Evolutionary conservation across 768 basidiomycete genomes (phyloP), one percentile per base, ranked within the genome.

Genomic region (Tricholomella constricta): DNA sequence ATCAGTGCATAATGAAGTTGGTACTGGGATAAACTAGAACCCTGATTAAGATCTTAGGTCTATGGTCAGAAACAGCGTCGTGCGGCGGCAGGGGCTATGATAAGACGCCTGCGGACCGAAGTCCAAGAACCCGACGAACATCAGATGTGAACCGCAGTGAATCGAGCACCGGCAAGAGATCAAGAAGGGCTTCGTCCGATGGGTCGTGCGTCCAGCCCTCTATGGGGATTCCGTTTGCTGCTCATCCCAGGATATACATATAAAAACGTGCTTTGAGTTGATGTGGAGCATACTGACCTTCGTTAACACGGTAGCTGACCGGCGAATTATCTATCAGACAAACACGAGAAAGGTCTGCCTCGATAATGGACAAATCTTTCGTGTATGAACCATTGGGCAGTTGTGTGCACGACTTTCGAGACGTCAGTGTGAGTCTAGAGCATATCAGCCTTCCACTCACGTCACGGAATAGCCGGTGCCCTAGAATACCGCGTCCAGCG

Each of bases 141-240:
- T 99, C 97, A 52, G 85, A 88, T 10, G 95, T 97, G 72, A 99
- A 99, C 32, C 97, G 83, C 56, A 99, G 74, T 42, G 94, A 96
- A 70, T 99, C 97, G 48, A 99, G 83, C 48, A 99, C 88, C 17
- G 97, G 97, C 22, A 99, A 75, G 45, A 98, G 81, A 74, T 98
- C 95, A 51, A 99, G 86, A 51, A 99, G 77, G 19, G 96, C 97
- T 72, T 98, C 93, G 73, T 99, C 97, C 54, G 87, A 85, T 27
- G 93, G 95, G 72, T 99, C 97, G 55, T 94, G 88, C 20, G 94
- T 98, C 97, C 97, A 98, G 44, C 97, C 97, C 78, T 98, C 96
- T 71, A 99, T 93, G 29, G 97, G 97, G 65, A 99, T 94, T 47
- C 94, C 97, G 69, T 99, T 99, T 48, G 92, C 97, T 98, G 67